Conservation (phyloP, 1,284 basidiomycete genomes). For the Chondrostereum purpureum region DNA sequence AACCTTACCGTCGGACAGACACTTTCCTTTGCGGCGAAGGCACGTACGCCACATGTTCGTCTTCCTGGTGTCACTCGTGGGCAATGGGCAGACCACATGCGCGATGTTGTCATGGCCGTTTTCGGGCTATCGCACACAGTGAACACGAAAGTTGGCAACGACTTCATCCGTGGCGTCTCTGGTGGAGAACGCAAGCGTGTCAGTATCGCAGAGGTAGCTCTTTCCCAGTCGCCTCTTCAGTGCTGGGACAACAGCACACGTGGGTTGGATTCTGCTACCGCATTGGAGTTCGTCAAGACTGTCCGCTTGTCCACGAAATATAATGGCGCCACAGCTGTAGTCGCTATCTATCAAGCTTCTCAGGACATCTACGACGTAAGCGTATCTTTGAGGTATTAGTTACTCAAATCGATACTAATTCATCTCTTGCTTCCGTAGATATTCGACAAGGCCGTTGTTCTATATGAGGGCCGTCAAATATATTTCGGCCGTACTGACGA, state of each 20-base stretch:
- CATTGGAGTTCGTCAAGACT: slow-evolving; percentile 26
- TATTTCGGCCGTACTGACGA: slow-evolving; percentile 38
- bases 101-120: slow-evolving; percentile 47
- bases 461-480: slow-evolving; percentile 44
- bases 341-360: slow-evolving; percentile 40
- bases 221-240: slow-evolving; percentile 12
- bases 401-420: no score
- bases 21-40: slow-evolving; percentile 40
- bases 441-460: slow-evolving; percentile 16
- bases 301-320: slow-evolving; percentile 10
- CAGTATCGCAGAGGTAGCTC: slow-evolving; percentile 40
- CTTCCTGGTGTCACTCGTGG: slow-evolving; percentile 35
- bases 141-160: slow-evolving; percentile 46
- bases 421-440: neutral
- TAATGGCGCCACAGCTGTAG: slow-evolving; percentile 11
- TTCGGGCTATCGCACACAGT: slow-evolving; percentile 55
- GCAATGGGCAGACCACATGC: slow-evolving; percentile 41
- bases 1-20: slow-evolving; percentile 52
- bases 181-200: slow-evolving; percentile 57
- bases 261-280: slow-evolving; percentile 51
- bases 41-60: slow-evolving; percentile 42
- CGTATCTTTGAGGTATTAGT: no score
- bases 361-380: slow-evolving; percentile 32
- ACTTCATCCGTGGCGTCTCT: slow-evolving; percentile 49
- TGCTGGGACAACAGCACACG: slow-evolving; percentile 48